Evolutionary conservation across 2,329 filamentous ascomycete genomes (phyloP).

Genomic region (Pseudogymnoascus sp.): DNA sequence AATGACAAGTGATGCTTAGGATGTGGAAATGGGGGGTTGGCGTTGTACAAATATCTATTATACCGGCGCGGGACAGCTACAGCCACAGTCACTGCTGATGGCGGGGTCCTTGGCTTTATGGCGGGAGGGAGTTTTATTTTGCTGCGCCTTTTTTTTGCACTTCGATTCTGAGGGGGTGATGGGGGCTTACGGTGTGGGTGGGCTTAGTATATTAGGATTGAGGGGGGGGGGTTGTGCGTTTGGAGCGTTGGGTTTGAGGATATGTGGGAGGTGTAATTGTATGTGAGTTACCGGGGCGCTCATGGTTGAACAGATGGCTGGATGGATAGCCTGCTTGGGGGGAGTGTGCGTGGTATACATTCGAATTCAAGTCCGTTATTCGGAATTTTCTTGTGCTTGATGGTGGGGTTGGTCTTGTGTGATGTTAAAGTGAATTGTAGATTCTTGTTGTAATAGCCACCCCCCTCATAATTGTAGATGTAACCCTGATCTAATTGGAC

Average conservation of each 20-base stretch:
- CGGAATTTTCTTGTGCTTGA: background rate
- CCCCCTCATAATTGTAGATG: background rate
- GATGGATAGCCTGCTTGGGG: background rate
- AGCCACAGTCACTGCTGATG: background rate
- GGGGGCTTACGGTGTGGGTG: background rate
- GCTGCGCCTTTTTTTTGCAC: background rate
- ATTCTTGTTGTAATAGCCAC: background rate
- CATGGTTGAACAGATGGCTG: background rate
- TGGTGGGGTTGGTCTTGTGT: background rate
- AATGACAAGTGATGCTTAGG: background rate
- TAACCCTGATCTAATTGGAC: background rate
- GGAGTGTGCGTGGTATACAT: background rate
- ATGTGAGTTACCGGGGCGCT: background rate
- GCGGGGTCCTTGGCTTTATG: background rate
- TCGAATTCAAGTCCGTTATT: background rate
- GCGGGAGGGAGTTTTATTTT: background rate
- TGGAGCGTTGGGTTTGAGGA: background rate
- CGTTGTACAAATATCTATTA: constrained; percentile 2
- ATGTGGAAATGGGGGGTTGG: background rate
- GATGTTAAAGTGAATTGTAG: background rate
- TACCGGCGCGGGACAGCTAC: background rate
- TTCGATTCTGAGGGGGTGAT: background rate
- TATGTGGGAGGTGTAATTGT: constrained; percentile 2
- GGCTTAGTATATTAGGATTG: background rate
- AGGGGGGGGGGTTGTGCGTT: background rate